Base-by-base conservation (phyloP, 495 filamentous ascomycete species). In the Astrothelium subdiscretum region DNA sequence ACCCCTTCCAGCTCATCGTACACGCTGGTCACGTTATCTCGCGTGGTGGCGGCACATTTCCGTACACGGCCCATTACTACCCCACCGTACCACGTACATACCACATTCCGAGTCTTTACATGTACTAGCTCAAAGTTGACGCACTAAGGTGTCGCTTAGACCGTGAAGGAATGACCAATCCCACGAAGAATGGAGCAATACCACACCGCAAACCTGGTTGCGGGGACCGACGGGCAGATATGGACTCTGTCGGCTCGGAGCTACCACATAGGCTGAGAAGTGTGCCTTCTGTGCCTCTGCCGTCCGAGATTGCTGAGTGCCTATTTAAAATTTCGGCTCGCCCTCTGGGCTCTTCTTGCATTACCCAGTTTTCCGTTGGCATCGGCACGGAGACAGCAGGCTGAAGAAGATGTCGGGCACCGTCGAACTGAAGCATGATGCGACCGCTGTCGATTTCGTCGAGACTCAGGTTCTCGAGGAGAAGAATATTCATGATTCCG, bases 401-500 rank as follows among this genome's bases (percentile, higher is more conserved):
- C 48, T 54, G 5, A 54, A 5, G 48, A 54, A 54, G 8, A 54
- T 54, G 48, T 54, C 48, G 48, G n/a, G 8, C 22, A 29, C 22
- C 48, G 24, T 20, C 48, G 48, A 54, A 48, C 43, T 18, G 48
- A 54, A 54, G 48, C 48, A 54, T 54, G 48, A 54, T 29, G 48
- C 48, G 24, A 54, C 48, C 24, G 62, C 40, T 18, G 62, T 64
- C 38, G 32, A 60, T n/a, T 18, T 20, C 15, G 35, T 59, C 31
- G 31, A 59, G 20, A 59, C 11, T 26, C 15, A 59, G 12, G 31
- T 20, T 31, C 57, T 60, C 54, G 3, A 63, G 51, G 54, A 63
- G 61, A 58, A 63, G 32, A 59, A 70, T 40, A 52, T 73, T 26
- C 57, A 66, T 6, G 63, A 73, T 18, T 61, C 64, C 24, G 70